Conservation (phyloP, 768 basidiomycete genomes). For the Collybia mongolica region DNA sequence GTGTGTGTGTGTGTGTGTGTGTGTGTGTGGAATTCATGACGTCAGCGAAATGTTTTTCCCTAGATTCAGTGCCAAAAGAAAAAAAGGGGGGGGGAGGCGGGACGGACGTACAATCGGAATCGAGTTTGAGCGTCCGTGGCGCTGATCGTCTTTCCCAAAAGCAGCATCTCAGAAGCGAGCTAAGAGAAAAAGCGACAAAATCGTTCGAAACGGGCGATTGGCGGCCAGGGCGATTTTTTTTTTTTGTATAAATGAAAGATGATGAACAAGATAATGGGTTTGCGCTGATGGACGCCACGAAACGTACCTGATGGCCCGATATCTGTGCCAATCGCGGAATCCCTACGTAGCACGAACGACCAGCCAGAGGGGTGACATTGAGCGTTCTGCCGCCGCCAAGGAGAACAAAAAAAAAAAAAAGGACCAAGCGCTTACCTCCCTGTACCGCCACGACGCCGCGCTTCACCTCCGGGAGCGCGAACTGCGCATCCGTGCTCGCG, state of each 20-base stretch:
- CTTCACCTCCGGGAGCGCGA: conserved; percentile 77
- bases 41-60: background rate
- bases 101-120: conserved; percentile 70
- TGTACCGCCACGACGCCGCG: conserved; percentile 72
- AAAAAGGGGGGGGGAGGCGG: conserved; percentile 2
- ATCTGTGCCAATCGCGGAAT: conserved; percentile 68
- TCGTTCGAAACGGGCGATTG: background rate
- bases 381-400: too few relatives aligned
- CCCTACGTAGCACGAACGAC: too few relatives aligned
- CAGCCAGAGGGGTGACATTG: too few relatives aligned
- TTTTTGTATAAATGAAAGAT: too few relatives aligned
- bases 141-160: conserved; percentile 66
- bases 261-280: too few relatives aligned
- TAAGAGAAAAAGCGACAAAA: conserved; percentile 22
- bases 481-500: conserved; percentile 62
- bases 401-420: too few relatives aligned
- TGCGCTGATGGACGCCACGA: too few relatives aligned
- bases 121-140: conserved; percentile 66
- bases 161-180: conserved; percentile 75
- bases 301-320: conserved; percentile 71
- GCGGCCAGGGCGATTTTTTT: too few relatives aligned
- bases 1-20: too few relatives aligned
- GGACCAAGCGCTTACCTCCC: too few relatives aligned
- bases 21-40: too few relatives aligned
- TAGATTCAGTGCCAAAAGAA: background rate